Percentiles rank a stretch among this genome's conserved stretches.
These are phyloP conservation scores for Solanum virginianum DNA, from an alignment of 257 asterid species.

Conservation along the genomic window DNA sequence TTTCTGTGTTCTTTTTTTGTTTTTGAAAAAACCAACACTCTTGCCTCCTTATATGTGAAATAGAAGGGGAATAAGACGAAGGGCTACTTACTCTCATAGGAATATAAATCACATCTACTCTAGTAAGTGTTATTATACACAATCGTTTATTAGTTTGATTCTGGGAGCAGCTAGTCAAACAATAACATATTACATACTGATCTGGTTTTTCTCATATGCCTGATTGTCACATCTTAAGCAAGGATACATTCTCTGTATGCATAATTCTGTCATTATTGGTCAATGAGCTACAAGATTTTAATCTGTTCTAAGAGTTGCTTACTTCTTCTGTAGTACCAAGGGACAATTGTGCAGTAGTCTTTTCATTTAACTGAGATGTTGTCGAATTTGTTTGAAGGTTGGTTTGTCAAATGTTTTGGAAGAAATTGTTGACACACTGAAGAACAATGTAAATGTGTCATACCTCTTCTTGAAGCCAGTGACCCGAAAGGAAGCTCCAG, in stretches of 20 bases:
- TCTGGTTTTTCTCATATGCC: not conserved
- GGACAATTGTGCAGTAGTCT: not conserved
- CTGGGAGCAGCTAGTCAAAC: not conserved
- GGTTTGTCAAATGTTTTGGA: conserved; percentile 75
- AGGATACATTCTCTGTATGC: not conserved
- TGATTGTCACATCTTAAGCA: not conserved
- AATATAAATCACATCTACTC: not conserved
- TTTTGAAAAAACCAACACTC: not conserved
- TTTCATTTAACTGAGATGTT: not conserved
- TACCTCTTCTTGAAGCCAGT: conserved; percentile 85
- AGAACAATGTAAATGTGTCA: conserved; percentile 45
- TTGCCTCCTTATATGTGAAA: not conserved
- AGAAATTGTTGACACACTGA: conserved; percentile 61
- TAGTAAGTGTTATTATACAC: not conserved
- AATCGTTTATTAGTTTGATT: not conserved
- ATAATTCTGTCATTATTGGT: not conserved
- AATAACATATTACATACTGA: not conserved
- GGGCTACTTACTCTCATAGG: not conserved
- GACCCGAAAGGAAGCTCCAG: conserved; percentile 88
- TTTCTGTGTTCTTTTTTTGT: not conserved
- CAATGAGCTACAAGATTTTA: not conserved
- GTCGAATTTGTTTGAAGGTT: conserved; percentile 42
- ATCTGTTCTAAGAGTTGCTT: not conserved
- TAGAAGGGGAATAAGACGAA: not conserved
- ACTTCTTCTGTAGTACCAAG: not conserved